Evolutionary conservation across 192 early-diverging fungal genomes (phyloP), one percentile per base, ranked within the genome.

Genomic region (Fimicolochytrium jonesii): DNA sequence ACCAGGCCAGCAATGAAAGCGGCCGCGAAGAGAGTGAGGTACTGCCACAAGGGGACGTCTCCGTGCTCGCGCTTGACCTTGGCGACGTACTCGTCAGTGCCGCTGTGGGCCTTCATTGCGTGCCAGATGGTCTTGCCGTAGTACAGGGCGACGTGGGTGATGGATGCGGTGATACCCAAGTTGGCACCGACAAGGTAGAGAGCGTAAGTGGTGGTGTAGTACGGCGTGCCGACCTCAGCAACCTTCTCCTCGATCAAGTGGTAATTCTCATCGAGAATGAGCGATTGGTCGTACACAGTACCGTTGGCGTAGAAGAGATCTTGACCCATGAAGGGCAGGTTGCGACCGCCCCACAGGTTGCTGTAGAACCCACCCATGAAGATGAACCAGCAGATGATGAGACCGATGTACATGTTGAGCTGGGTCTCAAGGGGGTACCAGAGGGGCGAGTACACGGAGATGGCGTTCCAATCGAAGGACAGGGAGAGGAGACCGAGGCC

Each of bases 131-230:
- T 31, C 50, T 52, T 52, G 43, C 87, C 80, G 46, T 88, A 78
- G 65, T 74, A 86, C 9, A 91, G 61, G n/a, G 54, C 51, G 15
- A 79, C 75, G 62, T 90, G 86, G 26, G 72, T 68, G 13, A 90
- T 29, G 2, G 80, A 60, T 30, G 79, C 69, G 17, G 71, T 74
- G 59, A 87, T 55, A 50, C 71, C 75, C 33, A 82, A 72, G 31
- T 73, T 70, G 22, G 29, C 34, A 5, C 32, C 43, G 33, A 67
- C 20, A 36, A 66, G 71, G 23, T 54, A 34, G 5, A 71, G 57
- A 13, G 75, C 68, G 47, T 70, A 45, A 18, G 20, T 23, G 20
- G 50, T 23, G 6, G 67, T 22, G 10, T 63, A 20, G 53, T 57
- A 65, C 53, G 54, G 33, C 20, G 67, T 58, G n/a, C 33, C 0